Conservation (phyloP, 2,329 filamentous ascomycete genomes). For the Atkinsonella hypoxylon region DNA sequence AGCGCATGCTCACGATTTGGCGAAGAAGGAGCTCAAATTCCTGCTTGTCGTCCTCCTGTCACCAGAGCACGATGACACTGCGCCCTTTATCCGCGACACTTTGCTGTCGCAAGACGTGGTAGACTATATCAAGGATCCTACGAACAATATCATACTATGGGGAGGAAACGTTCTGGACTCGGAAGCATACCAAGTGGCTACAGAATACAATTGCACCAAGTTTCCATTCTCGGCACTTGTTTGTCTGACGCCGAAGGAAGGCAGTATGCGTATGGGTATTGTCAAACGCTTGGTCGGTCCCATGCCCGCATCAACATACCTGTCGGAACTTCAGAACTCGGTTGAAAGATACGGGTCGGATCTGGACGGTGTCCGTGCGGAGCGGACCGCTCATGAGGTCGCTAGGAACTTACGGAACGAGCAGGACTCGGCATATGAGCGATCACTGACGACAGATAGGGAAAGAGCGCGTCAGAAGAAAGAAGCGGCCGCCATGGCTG, state of each 20-base stretch:
- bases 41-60: slow-evolving; percentile 80
- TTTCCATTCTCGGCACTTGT: slow-evolving; percentile 84
- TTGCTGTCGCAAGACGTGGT: slow-evolving; percentile 65
- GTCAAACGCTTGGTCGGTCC: slow-evolving; percentile 68
- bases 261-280: slow-evolving; percentile 81
- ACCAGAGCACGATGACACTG: slow-evolving; percentile 88
- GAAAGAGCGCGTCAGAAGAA: slow-evolving; percentile 67
- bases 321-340: slow-evolving; percentile 61
- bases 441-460: slow-evolving; percentile 75
- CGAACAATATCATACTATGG: slow-evolving; percentile 80
- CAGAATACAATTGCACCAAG: slow-evolving; percentile 77
- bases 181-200: slow-evolving; percentile 88
- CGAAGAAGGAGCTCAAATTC: slow-evolving; percentile 86
- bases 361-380: slow-evolving; percentile 60
- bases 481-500: slow-evolving; percentile 63
- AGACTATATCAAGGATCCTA: slow-evolving; percentile 59
- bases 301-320: slow-evolving; percentile 55
- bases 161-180: slow-evolving; percentile 85
- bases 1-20: slow-evolving; percentile 78
- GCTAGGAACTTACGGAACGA: slow-evolving; percentile 71
- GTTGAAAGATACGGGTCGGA: slow-evolving; percentile 68
- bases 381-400: slow-evolving; percentile 68
- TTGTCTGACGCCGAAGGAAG: slow-evolving; percentile 75
- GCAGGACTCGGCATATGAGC: slow-evolving; percentile 89
- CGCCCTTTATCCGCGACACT: slow-evolving; percentile 69